phyloP scores from a whole-genome alignment of 768 basidiomycete genomes.

The Coprinopsis strossmayeri region DNA sequence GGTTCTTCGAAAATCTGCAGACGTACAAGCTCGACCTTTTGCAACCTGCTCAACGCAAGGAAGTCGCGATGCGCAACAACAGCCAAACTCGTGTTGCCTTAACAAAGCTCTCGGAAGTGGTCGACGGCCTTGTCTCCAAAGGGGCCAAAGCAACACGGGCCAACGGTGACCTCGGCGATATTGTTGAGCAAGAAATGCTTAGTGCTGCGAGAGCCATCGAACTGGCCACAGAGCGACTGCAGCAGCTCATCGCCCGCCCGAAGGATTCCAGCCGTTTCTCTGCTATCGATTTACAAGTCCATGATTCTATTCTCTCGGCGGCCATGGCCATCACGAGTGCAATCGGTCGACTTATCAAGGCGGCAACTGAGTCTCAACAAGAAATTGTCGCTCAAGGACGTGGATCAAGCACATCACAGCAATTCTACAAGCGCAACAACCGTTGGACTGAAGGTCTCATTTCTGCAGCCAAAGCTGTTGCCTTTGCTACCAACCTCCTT shows the following conservation, averaged over 20 bases:
- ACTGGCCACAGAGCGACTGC: slow-evolving; percentile 81
- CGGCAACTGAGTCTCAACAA: slow-evolving; percentile 96
- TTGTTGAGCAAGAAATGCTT: slow-evolving; percentile 96
- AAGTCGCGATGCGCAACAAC: slow-evolving; percentile 86
- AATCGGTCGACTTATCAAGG: slow-evolving; percentile 90
- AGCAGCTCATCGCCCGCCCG: slow-evolving; percentile 87
- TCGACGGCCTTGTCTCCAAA: slow-evolving; percentile 84
- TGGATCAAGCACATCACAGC: slow-evolving; percentile 86
- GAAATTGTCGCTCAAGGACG: slow-evolving; percentile 96
- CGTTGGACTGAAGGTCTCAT: slow-evolving; percentile 99
- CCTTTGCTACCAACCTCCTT: slow-evolving; percentile 90
- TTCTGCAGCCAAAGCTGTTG: slow-evolving; percentile 95
- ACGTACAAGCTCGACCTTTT: slow-evolving; percentile 89
- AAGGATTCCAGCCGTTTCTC: slow-evolving; percentile 83
- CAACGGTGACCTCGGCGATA: slow-evolving; percentile 91
- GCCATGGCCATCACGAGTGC: slow-evolving; percentile 95
- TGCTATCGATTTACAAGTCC: slow-evolving; percentile 91
- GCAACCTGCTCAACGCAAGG: slow-evolving; percentile 68
- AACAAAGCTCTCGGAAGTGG: slow-evolving; percentile 76
- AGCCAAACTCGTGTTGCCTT: slow-evolving; percentile 79
- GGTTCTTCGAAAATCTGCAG: slow-evolving; percentile 93
- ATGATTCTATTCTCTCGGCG: slow-evolving; percentile 92
- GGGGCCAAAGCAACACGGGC: slow-evolving; percentile 67
- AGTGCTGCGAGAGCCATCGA: slow-evolving; percentile 92
- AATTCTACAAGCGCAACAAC: slow-evolving; percentile 99